phyloP scores from a whole-genome alignment of 257 asterid species.

The Lantana camara region DNA sequence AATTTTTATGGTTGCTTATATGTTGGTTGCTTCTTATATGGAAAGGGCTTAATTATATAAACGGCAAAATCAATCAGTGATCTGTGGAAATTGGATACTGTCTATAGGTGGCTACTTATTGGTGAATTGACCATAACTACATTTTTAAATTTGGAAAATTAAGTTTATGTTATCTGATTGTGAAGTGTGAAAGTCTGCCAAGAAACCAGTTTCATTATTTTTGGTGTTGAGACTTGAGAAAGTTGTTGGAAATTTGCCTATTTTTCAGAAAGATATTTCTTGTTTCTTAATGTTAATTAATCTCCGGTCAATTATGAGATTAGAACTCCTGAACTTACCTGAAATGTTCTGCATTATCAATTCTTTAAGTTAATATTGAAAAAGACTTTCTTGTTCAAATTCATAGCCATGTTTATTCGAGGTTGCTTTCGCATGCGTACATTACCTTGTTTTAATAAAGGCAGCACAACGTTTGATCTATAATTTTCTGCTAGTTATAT shows the following conservation, averaged over 20 bases:
- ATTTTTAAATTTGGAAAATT: not conserved
- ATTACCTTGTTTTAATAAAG: conserved; percentile 1
- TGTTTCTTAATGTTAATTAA: conserved; percentile 6
- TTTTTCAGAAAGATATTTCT: not conserved
- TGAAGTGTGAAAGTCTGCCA: conserved; percentile 23
- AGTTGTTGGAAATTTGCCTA: conserved; percentile 13
- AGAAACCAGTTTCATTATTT: conserved; percentile 8
- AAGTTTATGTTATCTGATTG: not conserved
- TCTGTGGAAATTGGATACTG: conserved; percentile 21
- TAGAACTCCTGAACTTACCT: not conserved
- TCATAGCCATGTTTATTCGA: conserved; percentile 10
- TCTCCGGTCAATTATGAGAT: not conserved
- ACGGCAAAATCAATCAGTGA: not conserved
- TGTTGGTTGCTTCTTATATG: conserved; percentile 6
- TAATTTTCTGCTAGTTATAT: not conserved
- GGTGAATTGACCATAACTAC: conserved; percentile 5
- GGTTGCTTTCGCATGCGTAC: conserved; percentile 9
- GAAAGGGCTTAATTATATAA: not conserved
- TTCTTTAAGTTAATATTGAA: conserved; percentile 12
- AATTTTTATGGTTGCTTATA: conserved; percentile 1
- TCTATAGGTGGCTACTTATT: not conserved
- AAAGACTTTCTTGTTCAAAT: conserved; percentile 24
- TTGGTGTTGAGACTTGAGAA: conserved; percentile 13
- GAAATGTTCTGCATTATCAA: not conserved
- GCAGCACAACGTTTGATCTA: conserved; percentile 16